Evolutionary conservation across 768 basidiomycete species (phyloP).

Genomic region (Exsudoporus frostii): DNA sequence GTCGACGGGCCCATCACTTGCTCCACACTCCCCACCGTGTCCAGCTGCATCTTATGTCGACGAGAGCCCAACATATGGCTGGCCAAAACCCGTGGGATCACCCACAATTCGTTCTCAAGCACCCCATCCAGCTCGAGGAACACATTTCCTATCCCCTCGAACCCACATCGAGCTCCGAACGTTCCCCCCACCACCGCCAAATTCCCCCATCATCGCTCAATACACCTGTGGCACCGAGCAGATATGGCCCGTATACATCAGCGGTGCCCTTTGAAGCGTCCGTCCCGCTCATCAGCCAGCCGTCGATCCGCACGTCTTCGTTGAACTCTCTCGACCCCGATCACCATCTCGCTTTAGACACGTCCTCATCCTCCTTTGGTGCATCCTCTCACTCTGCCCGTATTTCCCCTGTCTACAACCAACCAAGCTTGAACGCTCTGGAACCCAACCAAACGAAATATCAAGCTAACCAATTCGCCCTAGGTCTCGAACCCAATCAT

Average conservation of each 20-base stretch:
- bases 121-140: conserved; percentile 30
- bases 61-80: conserved; percentile 12
- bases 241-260: conserved; percentile 13
- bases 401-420: conserved; percentile 15
- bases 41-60: conserved; percentile 21
- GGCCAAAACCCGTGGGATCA: conserved; percentile 20
- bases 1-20: conserved; percentile 4
- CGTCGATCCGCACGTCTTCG: conserved; percentile 8
- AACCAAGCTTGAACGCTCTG: conserved; percentile 2
- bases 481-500: conserved; percentile 2
- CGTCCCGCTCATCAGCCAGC: conserved; percentile 10
- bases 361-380: conserved; percentile 13
- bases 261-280: conserved; percentile 10
- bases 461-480: conserved; percentile 9
- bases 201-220: conserved; percentile 1
- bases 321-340: conserved; percentile 9
- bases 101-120: conserved; percentile 10
- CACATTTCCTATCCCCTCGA: conserved; percentile 17
- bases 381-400: conserved; percentile 9
- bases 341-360: conserved; percentile 9
- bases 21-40: not conserved
- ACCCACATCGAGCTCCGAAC: not conserved
- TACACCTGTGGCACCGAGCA: not conserved
- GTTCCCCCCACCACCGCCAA: conserved; percentile 12
- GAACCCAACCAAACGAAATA: conserved; percentile 16